Conservation (phyloP, 2,329 filamentous ascomycete genomes). For the Diaporthe nobilis region DNA sequence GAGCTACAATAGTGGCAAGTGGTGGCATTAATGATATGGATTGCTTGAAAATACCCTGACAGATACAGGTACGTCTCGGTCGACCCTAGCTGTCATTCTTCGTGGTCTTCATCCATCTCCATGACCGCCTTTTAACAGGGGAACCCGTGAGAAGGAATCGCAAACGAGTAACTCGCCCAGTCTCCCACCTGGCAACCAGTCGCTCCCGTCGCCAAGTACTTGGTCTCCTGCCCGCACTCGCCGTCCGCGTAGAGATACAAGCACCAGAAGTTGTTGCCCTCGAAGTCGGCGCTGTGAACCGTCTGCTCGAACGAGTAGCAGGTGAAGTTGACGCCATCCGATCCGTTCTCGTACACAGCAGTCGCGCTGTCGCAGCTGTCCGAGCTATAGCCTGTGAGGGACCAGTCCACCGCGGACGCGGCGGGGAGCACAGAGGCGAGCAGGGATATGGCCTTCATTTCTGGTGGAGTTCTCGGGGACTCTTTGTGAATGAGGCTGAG, state of each 20-base stretch:
- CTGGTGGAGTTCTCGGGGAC: no score
- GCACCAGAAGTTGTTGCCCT: conserved; percentile 29
- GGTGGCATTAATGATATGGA: no score
- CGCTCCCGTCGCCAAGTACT: conserved; percentile 14
- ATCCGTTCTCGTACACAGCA: conserved; percentile 18
- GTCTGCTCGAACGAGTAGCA: neutral
- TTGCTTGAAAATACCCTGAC: no score
- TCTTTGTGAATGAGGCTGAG: no score
- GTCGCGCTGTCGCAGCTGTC: conserved; percentile 12
- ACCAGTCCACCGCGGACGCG: conserved; percentile 11
- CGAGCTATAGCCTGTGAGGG: conserved; percentile 17
- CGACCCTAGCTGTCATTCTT: no score
- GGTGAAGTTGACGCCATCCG: conserved; percentile 26
- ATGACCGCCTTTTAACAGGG: neutral
- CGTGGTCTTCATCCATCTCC: neutral
- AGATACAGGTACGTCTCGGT: no score
- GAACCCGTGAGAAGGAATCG: conserved; percentile 14
- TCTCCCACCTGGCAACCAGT: conserved; percentile 21
- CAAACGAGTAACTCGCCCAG: conserved; percentile 14
- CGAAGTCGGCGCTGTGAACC: neutral
- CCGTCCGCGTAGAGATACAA: neutral
- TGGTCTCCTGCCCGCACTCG: neutral
- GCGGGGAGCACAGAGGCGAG: conserved; percentile 4
- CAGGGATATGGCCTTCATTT: neutral
- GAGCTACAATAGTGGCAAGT: no score